Conservation (phyloP, 2,329 filamentous ascomycete genomes). For the Fusarium phyllophilum region DNA sequence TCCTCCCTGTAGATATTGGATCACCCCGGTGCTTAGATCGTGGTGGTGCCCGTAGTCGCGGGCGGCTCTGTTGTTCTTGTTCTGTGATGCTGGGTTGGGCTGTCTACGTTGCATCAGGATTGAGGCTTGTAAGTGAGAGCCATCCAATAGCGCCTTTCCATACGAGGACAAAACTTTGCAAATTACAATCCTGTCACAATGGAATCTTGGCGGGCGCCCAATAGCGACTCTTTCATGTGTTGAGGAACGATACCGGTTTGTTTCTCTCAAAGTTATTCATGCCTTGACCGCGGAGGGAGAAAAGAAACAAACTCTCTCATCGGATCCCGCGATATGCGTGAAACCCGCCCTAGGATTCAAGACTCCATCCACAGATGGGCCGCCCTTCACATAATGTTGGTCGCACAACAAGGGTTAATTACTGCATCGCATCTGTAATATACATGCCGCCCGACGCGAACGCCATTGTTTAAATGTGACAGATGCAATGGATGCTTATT, state of each 20-base stretch:
- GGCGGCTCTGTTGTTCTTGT: slow-evolving; percentile 21
- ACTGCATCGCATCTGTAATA: not conserved
- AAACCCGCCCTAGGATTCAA: slow-evolving; percentile 16
- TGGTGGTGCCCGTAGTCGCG: slow-evolving; percentile 1
- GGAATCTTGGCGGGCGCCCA: slow-evolving; percentile 12
- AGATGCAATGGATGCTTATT: not conserved
- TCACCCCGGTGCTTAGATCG: slow-evolving; percentile 25
- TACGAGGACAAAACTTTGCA: slow-evolving; percentile 14
- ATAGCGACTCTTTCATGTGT: slow-evolving; percentile 3
- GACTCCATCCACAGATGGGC: slow-evolving; percentile 19
- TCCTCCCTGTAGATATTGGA: slow-evolving; percentile 3
- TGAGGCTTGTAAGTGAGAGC: slow-evolving; percentile 35
- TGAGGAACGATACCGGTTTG: not conserved
- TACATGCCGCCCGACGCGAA: slow-evolving; percentile 23
- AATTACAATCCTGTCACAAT: slow-evolving; percentile 1
- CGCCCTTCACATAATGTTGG: slow-evolving; percentile 6
- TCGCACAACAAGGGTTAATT: not conserved
- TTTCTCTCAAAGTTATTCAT: not conserved
- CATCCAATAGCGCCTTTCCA: slow-evolving; percentile 19
- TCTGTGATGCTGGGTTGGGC: not conserved
- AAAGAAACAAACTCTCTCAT: not conserved
- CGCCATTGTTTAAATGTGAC: not conserved
- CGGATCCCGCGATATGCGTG: slow-evolving; percentile 14
- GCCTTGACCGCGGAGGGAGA: not conserved
- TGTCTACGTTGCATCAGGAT: slow-evolving; percentile 9